A percentile compares a stretch with the other conserved stretches of the same genome.
phyloP scores from a whole-genome alignment of 257 asterid species.

The Petrea volubilis region DNA sequence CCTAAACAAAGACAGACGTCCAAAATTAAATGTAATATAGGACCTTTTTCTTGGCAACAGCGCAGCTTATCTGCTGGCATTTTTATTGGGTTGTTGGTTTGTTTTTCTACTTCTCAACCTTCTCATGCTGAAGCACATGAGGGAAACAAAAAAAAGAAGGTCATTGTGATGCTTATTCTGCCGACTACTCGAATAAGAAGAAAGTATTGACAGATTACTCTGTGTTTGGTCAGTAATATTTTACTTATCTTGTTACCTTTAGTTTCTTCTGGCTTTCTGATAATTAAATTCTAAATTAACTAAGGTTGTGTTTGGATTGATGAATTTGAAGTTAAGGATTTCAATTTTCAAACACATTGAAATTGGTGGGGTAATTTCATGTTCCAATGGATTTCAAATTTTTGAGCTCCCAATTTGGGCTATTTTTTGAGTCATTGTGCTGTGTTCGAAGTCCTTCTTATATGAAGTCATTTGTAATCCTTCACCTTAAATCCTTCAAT shows the following conservation, averaged over 20 bases:
- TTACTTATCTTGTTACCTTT: constrained; percentile 4
- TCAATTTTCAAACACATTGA: no score
- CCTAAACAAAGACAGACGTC: constrained; percentile 41
- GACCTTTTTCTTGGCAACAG: constrained; percentile 45
- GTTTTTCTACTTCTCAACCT: constrained; percentile 59
- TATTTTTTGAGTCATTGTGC: no score
- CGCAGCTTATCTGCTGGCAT: constrained; percentile 44
- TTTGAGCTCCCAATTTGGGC: no score
- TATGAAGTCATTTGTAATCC: no score
- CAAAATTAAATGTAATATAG: constrained; percentile 31
- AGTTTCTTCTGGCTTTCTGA: background rate
- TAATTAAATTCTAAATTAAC: background rate
- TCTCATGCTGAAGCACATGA: constrained; percentile 62
- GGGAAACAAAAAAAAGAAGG: constrained; percentile 37
- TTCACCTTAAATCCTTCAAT: no score
- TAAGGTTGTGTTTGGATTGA: background rate
- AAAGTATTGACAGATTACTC: constrained; percentile 66
- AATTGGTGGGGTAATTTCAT: no score
- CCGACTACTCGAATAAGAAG: constrained; percentile 55
- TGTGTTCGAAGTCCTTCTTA: no score
- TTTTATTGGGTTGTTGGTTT: constrained; percentile 56
- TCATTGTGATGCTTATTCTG: constrained; percentile 29
- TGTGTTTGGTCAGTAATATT: constrained; percentile 60
- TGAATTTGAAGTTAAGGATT: no score
- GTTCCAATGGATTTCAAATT: no score